Conservation (phyloP, 768 basidiomycete species). For the Kwoniella pini region DNA sequence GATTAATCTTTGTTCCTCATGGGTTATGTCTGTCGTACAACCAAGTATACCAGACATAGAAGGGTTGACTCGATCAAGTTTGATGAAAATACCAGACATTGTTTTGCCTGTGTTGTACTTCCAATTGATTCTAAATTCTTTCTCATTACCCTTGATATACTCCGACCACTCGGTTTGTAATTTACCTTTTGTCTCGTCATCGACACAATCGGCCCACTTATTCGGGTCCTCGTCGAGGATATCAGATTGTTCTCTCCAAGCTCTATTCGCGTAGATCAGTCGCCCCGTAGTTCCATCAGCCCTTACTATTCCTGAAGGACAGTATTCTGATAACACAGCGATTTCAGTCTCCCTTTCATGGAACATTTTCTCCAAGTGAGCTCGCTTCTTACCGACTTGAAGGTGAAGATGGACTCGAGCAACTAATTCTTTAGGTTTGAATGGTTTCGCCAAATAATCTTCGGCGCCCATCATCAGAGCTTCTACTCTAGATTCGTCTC, state of each 20-base stretch:
- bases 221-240: constrained; percentile 18
- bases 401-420: constrained; percentile 57
- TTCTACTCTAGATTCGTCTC: constrained; percentile 55
- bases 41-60: constrained; percentile 42
- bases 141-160: constrained; percentile 18
- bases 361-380: constrained; percentile 40
- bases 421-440: constrained; percentile 55
- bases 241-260: constrained; percentile 34
- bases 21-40: constrained; percentile 44
- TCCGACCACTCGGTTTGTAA: constrained; percentile 25
- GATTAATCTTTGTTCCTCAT: constrained; percentile 41
- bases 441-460: constrained; percentile 57
- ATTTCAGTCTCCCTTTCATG: constrained; percentile 39
- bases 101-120: constrained; percentile 38
- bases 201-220: constrained; percentile 32
- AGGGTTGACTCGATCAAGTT: constrained; percentile 34
- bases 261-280: constrained; percentile 37
- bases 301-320: constrained; percentile 49
- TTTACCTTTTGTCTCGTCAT: constrained; percentile 18
- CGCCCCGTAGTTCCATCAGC: constrained; percentile 23
- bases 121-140: constrained; percentile 36
- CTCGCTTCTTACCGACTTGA: constrained; percentile 56
- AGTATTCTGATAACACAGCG: constrained; percentile 39
- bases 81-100: constrained; percentile 39
- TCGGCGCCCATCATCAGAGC: constrained; percentile 56